Evolutionary conservation across 2,329 filamentous ascomycete genomes (phyloP).

Genomic region (Monilinia fructigena): DNA sequence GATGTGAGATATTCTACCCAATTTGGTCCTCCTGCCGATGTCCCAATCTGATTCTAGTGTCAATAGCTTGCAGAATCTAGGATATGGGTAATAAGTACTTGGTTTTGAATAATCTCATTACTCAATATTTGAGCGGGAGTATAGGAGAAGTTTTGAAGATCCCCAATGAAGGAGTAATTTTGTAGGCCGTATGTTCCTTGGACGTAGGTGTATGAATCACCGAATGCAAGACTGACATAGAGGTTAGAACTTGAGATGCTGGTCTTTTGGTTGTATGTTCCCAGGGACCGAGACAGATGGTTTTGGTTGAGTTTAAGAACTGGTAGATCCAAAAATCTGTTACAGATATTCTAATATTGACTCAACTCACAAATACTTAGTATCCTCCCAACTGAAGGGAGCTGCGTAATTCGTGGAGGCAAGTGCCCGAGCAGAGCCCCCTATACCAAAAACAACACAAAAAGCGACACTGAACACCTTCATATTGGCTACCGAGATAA

Average conservation of each 20-base stretch:
- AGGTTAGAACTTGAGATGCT: conserved; percentile 3
- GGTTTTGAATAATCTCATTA: conserved; percentile 53
- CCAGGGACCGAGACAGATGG: no score
- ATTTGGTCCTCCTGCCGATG: conserved; percentile 34
- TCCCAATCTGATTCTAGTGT: not conserved
- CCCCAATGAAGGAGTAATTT: conserved; percentile 56
- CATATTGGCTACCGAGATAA: conserved; percentile 3
- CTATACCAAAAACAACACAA: not conserved
- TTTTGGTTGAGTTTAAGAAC: no score
- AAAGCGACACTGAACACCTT: not conserved
- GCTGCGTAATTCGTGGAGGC: not conserved
- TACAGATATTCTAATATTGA: not conserved
- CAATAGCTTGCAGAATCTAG: not conserved
- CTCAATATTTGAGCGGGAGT: conserved; percentile 46
- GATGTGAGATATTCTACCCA: conserved; percentile 55
- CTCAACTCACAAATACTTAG: conserved; percentile 19
- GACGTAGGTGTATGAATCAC: conserved; percentile 53
- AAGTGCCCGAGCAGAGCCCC: not conserved
- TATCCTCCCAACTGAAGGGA: conserved; percentile 17
- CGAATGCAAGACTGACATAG: conserved; percentile 46
- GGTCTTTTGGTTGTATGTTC: no score
- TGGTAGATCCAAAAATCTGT: not conserved
- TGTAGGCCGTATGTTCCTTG: conserved; percentile 52
- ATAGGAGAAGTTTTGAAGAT: conserved; percentile 49
- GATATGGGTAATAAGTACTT: conserved; percentile 39